Base-by-base conservation (phyloP, 2,329 filamentous ascomycete species). In the Fusarium aywerte region DNA sequence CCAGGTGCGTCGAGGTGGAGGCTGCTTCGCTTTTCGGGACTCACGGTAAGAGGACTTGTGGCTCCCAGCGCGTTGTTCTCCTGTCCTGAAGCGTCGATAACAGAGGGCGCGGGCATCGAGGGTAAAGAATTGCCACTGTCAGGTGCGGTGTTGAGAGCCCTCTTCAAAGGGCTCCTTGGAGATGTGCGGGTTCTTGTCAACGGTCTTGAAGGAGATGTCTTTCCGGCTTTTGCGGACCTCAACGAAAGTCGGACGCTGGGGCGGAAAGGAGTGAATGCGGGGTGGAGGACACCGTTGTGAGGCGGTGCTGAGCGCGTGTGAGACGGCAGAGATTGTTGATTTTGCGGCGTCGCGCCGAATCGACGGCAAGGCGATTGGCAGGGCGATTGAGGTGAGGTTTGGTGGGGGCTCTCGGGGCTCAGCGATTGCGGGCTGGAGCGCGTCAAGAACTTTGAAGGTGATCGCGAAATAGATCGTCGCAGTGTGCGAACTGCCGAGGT, bases 381-480 rank as follows among this genome's bases (percentile, higher is more conserved):
- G 76, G 82, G 85, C 76, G 81, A 85, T 80, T 82, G 87, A 65
- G 83, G 84, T 42, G 79, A 80, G 23, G 74, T 72, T 50, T 76
- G 76, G 43, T 82, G 80, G 55, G 88, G 86, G 65, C 76, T 75
- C 32, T 84, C 80, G 15, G 83, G 81, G 58, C 76, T 79, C 35
- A 83, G 79, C 15, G 83, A 83, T 59, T 76, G 80, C 64, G 83
- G 80, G 1, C 78, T 78, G 43, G 81, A 77, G 65, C 84, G 82
- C 49, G 79, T 77, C 33, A 96, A 81, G 57, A 96, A 95, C 78
- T 96, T 97, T 31, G 95, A 97, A 12, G 95, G 95, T n/a, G 95
- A 97, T 73, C 93, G 88, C 58, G 94, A 97, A 67, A 97, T 84
- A 25, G 95, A 97, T 71, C 93, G 91, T 68, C 94, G 87, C 59